Evolutionary conservation across 2,329 filamentous ascomycete genomes (phyloP).

Genomic region (Aspergillus sp.): DNA sequence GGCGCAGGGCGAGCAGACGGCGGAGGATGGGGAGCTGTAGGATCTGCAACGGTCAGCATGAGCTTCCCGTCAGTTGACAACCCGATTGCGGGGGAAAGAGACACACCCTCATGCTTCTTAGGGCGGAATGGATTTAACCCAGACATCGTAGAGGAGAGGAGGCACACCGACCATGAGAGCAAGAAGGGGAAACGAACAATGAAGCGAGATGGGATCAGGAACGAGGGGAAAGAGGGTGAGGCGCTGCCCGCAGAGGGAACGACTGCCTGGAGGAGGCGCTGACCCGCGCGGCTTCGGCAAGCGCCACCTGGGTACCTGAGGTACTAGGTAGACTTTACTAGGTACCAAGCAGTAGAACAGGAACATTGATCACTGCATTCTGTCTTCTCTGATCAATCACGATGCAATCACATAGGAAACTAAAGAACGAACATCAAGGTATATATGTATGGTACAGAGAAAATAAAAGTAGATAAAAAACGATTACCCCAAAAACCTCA

Average conservation of each 20-base stretch:
- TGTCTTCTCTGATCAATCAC: no score
- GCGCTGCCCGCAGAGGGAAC: no score
- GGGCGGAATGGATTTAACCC: constrained; percentile 51
- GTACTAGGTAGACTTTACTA: no score
- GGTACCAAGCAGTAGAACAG: no score
- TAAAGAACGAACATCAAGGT: constrained; percentile 10
- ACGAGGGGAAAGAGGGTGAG: not conserved
- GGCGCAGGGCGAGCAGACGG: constrained; percentile 5
- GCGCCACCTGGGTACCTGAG: no score
- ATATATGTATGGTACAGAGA: constrained; percentile 18
- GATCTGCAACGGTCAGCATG: constrained; percentile 14
- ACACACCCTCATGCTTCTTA: constrained; percentile 37
- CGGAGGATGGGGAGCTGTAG: constrained; percentile 6
- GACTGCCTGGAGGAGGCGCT: no score
- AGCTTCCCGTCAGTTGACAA: not conserved
- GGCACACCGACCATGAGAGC: constrained; percentile 30
- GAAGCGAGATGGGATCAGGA: constrained; percentile 7
- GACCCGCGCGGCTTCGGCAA: no score
- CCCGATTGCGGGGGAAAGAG: not conserved
- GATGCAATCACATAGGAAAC: constrained; percentile 3
- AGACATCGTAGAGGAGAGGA: constrained; percentile 40
- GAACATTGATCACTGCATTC: no score
- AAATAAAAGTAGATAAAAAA: constrained; percentile 6
- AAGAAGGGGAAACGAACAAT: constrained; percentile 11
- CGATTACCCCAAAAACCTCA: not conserved